Conservation (phyloP, 768 basidiomycete species). For the Pleurotus tuber-regium region DNA sequence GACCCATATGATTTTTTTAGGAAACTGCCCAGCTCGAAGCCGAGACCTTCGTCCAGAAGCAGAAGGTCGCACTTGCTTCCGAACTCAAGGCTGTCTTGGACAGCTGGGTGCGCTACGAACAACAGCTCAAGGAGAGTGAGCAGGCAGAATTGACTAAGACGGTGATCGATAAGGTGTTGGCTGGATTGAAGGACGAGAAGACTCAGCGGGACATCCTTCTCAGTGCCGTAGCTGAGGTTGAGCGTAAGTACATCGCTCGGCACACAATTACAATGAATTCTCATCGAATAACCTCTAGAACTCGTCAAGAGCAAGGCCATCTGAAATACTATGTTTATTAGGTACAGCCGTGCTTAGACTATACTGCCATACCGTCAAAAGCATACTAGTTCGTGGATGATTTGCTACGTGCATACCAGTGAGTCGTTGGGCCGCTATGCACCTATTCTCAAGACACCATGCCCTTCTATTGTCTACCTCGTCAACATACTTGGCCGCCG, state of each 20-base stretch:
- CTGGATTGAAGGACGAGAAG: constrained; percentile 82
- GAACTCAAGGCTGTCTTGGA: constrained; percentile 95
- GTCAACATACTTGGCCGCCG: no score
- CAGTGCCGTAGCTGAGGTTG: constrained; percentile 83
- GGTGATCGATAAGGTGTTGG: constrained; percentile 87
- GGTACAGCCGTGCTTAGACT: not conserved
- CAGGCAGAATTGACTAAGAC: constrained; percentile 87
- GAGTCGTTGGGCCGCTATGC: no score
- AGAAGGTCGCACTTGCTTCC: constrained; percentile 80
- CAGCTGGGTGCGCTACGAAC: constrained; percentile 98
- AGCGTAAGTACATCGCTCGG: constrained; percentile 68
- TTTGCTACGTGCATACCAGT: no score
- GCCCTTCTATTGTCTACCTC: no score
- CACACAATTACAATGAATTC: not conserved
- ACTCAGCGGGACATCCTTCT: constrained; percentile 80
- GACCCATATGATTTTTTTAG: constrained; percentile 33
- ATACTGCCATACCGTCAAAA: no score
- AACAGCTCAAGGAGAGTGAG: constrained; percentile 94
- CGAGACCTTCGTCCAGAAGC: constrained; percentile 85
- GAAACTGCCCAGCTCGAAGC: constrained; percentile 92
- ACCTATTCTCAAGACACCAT: no score
- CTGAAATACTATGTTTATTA: constrained; percentile 28
- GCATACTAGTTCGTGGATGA: no score
- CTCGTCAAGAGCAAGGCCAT: constrained; percentile 92
- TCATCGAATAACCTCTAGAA: constrained; percentile 40